Evolutionary conservation across 768 basidiomycete genomes (phyloP).

Genomic region (Pleurotus ostreatus): DNA sequence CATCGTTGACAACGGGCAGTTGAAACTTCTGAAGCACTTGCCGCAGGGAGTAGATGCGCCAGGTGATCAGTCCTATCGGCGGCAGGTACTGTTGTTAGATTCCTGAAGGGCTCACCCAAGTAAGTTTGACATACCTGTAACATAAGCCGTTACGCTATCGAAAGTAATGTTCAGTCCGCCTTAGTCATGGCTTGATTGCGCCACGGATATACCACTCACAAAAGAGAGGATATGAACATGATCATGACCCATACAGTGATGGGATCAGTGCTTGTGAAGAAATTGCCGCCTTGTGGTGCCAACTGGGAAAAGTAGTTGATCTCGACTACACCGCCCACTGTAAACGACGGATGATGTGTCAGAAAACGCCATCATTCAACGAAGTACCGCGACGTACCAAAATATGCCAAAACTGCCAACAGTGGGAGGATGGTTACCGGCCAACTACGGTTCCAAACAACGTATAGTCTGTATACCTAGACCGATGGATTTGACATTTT

Average conservation of each 20-base stretch:
- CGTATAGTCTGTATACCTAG: neutral
- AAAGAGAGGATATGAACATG: slow-evolving; percentile 1
- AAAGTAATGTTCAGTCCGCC: too few species aligned
- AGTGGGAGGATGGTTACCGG: neutral
- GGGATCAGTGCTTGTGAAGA: neutral
- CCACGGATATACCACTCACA: neutral
- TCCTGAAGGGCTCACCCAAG: neutral
- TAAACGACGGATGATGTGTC: neutral
- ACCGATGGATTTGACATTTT: neutral
- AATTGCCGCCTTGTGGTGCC: neutral
- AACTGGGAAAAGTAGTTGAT: neutral
- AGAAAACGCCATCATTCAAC: neutral
- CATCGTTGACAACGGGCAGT: neutral
- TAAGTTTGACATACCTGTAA: neutral
- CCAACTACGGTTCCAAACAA: neutral
- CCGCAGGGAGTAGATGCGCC: neutral
- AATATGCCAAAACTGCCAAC: neutral
- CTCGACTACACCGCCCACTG: neutral
- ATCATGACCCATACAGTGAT: neutral
- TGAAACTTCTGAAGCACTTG: neutral
- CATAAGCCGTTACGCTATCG: neutral
- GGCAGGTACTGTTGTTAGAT: neutral
- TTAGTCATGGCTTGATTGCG: too few species aligned
- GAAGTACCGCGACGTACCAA: neutral
- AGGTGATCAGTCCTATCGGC: neutral